Base-by-base conservation (phyloP, 176 grass and related monocot species). In the Ampelocalamus luodianensis region DNA sequence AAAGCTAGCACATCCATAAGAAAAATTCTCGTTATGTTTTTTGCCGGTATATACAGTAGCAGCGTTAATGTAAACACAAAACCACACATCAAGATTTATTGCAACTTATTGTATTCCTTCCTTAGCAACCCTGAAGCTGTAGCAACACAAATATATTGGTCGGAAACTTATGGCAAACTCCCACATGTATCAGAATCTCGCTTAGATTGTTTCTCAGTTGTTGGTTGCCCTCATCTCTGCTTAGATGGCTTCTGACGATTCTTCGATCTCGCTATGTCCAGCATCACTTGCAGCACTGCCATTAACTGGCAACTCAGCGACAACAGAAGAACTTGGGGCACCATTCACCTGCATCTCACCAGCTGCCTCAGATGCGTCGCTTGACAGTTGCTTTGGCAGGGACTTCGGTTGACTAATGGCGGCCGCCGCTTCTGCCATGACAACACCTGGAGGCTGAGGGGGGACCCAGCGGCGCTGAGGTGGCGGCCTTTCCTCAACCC, bases 391-490 rank as follows among this genome's bases (percentile, higher is more conserved):
- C 79, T 89, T 95, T 12, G 83, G 42, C 40, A 76, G 38, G 23
- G 87, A 68, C 82, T 94, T 95, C 0, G 74, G 83, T 13, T 95
- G 91, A 34, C 93, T 83, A 20, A 99, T 92, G 44, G 88, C 93
- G 13, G 90, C 82, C 3, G 75, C 86, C 5, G 93, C 96, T 83
- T 96, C 96, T 43, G 96, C 88, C 90, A 96, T 90, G 27, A 32
- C 74, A 10, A 99, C 89, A 10, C 88, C 26, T 26, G 96, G 91
- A 69, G 91, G 89, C 68, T 94, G 90, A 68, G 92, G 91, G 27
- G 89, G 92, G 9, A 95, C 89, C 95, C 95, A 97, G 64, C 76
- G 88, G 36, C 71, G 88, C 80, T 83, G 90, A 36, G 80, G 82
- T 0, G 67, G 78, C 1, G 78, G 55, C 23, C 79, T 89, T 63